A percentile compares a stretch with the other conserved stretches of the same genome.
phyloP scores from a whole-genome alignment of 225 moss, liverwort and hornwort species.

The Physcomitrellopsis africana region DNA sequence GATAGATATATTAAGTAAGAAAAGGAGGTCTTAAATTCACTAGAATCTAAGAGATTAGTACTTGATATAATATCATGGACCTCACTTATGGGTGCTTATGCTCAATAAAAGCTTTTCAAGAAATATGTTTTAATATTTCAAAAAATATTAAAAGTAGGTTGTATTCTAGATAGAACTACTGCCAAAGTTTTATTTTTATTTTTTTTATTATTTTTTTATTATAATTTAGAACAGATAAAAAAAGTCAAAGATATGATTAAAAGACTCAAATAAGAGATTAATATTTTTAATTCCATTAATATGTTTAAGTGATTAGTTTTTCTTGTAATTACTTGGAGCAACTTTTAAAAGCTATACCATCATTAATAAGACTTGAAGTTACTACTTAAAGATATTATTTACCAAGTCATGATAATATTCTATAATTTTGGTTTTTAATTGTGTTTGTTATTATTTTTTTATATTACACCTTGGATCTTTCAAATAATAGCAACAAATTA shows the following conservation, averaged over 20 bases:
- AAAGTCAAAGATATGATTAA: constrained; percentile 61
- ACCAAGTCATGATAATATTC: constrained; percentile 47
- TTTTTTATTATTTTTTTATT: constrained; percentile 81
- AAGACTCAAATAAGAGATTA: constrained; percentile 21
- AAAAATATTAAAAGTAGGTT: constrained; percentile 63
- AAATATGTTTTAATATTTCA: constrained; percentile 70
- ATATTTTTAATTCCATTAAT: background rate
- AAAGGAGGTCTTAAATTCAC: constrained; percentile 51
- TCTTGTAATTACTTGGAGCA: constrained; percentile 9
- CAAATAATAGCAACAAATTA: constrained; percentile 62
- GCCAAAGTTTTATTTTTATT: constrained; percentile 76
- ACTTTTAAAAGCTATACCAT: constrained; percentile 56
- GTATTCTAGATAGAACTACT: constrained; percentile 73
- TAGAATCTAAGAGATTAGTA: constrained; percentile 50
- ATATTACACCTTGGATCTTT: constrained; percentile 76
- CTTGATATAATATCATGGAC: constrained; percentile 71
- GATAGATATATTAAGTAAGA: too few relatives aligned
- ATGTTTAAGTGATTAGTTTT: background rate
- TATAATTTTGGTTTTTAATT: constrained; percentile 80
- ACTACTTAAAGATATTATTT: constrained; percentile 70
- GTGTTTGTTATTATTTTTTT: constrained; percentile 76
- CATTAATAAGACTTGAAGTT: constrained; percentile 58
- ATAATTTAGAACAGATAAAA: constrained; percentile 63
- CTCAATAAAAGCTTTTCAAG: constrained; percentile 82
- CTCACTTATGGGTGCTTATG: constrained; percentile 89